Base-by-base conservation (phyloP, 2,329 filamentous ascomycete genomes). In the Cytospora mali region DNA sequence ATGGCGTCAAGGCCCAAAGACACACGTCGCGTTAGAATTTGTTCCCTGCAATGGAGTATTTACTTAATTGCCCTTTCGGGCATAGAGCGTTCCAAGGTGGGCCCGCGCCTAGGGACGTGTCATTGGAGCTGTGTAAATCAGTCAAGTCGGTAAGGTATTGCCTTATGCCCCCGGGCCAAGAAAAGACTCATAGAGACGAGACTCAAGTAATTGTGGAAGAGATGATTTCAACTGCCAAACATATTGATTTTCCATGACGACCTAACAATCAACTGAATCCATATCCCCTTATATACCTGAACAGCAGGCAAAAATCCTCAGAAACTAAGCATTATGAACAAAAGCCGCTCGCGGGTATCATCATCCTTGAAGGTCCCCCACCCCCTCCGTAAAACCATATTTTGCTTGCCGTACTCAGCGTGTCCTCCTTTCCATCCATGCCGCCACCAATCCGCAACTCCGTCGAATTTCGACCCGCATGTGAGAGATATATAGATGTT, bases 301-400 rank as follows among this genome's bases (percentile, higher is more conserved):
- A 28, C 21, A 28, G 23, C 21, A 28, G 23, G 39, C 25, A 23
- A 14, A 51, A 28, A n/a, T 33, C 46, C 46, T 23, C 46, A 42
- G 56, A 58, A 18, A 51, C 46, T 27, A 9, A 33, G 46, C 31
- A n/a, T 58, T 48, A 28, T 23, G 13, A 55, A 61, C 49, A 49
- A 54, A 64, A 56, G 25, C 55, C 56, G 61, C 61, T 51, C 51
- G 61, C 63, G 63, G 63, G 63, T 65, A 65, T 65, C 63, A 64
- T 64, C 62, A 65, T 63, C 63, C 60, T 57, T 65, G 42, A 55
- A 57, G 60, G n/a, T 28, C 61, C 61, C 50, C 49, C 48, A 23
- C 56, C 25, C 18, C 46, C 51, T 29, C 51, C 42, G 55, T 39
- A 42, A 65, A 63, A 56, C 16, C 53, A 51, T 48, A 51, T 49